phyloP scores from a whole-genome alignment of 441 rosid genomes.

The Syzygium malaccense region DNA sequence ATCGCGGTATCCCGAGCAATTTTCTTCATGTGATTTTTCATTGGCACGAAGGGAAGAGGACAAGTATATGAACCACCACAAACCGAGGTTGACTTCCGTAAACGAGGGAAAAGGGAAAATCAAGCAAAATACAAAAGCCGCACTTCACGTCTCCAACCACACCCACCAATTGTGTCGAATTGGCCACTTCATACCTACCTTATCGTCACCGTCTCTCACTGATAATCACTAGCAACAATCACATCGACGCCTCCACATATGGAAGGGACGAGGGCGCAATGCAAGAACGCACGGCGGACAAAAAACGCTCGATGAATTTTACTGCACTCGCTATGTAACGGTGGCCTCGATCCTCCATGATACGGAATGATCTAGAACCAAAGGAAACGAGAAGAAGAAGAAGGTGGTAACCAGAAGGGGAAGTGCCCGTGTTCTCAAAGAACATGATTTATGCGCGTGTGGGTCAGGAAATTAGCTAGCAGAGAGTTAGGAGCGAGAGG shows the following conservation, averaged over 20 bases:
- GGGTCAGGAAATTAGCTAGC: neutral
- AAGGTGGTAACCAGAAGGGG: neutral
- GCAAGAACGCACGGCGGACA: neutral
- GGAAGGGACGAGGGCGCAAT: neutral
- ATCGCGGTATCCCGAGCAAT: neutral
- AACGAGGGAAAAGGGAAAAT: neutral
- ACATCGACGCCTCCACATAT: neutral
- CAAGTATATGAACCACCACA: neutral
- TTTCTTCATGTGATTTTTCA: neutral
- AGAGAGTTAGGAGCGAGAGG: neutral
- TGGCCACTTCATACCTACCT: neutral
- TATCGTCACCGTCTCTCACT: neutral
- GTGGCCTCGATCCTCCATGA: neutral
- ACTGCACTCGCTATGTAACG: neutral
- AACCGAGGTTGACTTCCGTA: neutral
- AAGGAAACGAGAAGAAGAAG: neutral
- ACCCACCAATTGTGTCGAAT: neutral
- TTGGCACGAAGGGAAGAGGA: neutral
- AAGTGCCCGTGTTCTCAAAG: neutral
- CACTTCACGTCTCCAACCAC: neutral
- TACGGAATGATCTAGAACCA: neutral
- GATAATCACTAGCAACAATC: neutral
- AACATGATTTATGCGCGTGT: neutral
- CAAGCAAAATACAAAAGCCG: neutral
- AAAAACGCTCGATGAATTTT: neutral